Percentiles rank a stretch among this genome's conserved stretches.
phyloP scores from a whole-genome alignment of 2,329 filamentous ascomycete species.

The Penicillium psychrosexuale region DNA sequence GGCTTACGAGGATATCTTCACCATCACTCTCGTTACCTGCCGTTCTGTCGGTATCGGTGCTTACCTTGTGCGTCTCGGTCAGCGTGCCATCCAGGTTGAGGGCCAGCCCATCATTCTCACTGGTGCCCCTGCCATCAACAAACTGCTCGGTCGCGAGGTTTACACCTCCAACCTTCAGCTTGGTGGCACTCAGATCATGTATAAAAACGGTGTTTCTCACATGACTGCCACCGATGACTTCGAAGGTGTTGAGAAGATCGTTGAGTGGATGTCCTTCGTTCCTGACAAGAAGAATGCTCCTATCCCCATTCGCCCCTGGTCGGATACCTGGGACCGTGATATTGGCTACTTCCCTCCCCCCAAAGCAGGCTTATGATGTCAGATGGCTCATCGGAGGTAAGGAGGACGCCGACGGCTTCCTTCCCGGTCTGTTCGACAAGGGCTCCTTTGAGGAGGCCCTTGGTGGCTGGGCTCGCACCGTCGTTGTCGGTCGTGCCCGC shows the following conservation, averaged over 20 bases:
- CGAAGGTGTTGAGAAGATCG: constrained; percentile 94
- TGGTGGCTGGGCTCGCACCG: constrained; percentile 93
- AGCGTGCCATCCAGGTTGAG: constrained; percentile 98
- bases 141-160: constrained; percentile 93
- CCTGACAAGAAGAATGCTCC: constrained; percentile 92
- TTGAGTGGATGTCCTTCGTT: constrained; percentile 96
- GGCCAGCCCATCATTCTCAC: constrained; percentile 98
- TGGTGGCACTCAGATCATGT: constrained; percentile 99
- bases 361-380: constrained; percentile 88
- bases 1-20: constrained; percentile 99
- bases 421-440: constrained; percentile 90
- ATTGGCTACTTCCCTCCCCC: constrained; percentile 74
- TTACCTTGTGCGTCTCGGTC: constrained; percentile 95
- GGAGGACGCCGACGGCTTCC: constrained; percentile 77
- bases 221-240: constrained; percentile 98
- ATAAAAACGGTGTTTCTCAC: constrained; percentile 98
- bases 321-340: constrained; percentile 90
- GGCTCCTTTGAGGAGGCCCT: constrained; percentile 96
- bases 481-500: constrained; percentile 92
- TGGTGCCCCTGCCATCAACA: constrained; percentile 96
- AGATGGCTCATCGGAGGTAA: constrained; percentile 89
- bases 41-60: constrained; percentile 98
- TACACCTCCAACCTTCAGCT: constrained; percentile 99
- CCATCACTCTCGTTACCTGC: constrained; percentile 93
- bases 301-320: constrained; percentile 82